These are phyloP conservation scores for Microcera coccophila DNA, from an alignment of 2,329 filamentous ascomycete species.

Conservation along the genomic window DNA sequence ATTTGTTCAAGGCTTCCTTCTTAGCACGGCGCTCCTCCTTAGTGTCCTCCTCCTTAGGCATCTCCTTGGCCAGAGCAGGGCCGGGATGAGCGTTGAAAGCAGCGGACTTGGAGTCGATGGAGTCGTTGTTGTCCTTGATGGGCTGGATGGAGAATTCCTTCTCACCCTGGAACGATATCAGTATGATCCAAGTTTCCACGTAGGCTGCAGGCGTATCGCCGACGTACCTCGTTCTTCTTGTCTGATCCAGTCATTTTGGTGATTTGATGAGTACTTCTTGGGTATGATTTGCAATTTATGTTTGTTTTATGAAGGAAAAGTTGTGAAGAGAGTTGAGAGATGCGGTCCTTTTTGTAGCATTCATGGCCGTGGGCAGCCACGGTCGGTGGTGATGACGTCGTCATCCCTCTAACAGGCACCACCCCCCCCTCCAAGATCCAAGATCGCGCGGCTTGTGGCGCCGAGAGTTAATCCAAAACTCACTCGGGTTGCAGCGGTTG, in stretches of 20 bases:
- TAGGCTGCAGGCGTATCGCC: background rate
- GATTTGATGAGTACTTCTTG: slow-evolving; percentile 2
- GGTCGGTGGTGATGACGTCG: slow-evolving; percentile 23
- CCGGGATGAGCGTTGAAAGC: slow-evolving; percentile 55
- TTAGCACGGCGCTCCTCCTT: slow-evolving; percentile 66
- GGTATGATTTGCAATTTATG: background rate
- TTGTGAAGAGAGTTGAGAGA: slow-evolving; percentile 7
- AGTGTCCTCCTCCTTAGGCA: slow-evolving; percentile 55
- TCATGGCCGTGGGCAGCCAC: slow-evolving; percentile 9
- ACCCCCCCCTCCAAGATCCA: slow-evolving; percentile 11
- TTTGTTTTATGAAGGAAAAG: background rate
- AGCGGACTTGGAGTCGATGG: slow-evolving; percentile 45
- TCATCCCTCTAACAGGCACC: slow-evolving; percentile 12
- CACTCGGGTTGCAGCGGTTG: slow-evolving; percentile 9
- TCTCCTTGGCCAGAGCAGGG: slow-evolving; percentile 52
- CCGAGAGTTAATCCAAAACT: slow-evolving; percentile 6
- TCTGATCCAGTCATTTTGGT: slow-evolving; percentile 28
- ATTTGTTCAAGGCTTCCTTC: slow-evolving; percentile 63
- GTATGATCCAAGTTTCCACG: background rate
- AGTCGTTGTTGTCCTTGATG: slow-evolving; percentile 41
- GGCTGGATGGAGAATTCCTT: slow-evolving; percentile 45
- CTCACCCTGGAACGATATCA: slow-evolving; percentile 30
- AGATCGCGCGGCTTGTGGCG: slow-evolving; percentile 19
- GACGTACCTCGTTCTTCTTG: slow-evolving; percentile 29
- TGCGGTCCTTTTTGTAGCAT: slow-evolving; percentile 22